Base-by-base conservation (phyloP, 805 yeast species). In the Wickerhamomyces hampshirensis region DNA sequence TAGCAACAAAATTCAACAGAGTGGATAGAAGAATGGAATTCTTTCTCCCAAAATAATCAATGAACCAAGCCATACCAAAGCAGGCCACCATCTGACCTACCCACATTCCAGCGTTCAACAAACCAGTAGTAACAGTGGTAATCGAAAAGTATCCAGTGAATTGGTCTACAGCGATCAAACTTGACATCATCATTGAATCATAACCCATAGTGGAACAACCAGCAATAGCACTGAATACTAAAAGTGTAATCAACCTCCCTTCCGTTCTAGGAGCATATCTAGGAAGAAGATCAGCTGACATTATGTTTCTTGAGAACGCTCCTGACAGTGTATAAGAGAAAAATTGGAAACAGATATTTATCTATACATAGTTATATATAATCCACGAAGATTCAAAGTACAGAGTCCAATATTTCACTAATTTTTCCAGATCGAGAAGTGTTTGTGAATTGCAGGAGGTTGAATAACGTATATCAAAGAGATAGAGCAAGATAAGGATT, bases 291-390 rank as follows among this genome's bases (percentile, higher is more conserved):
- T 34, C 28, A n/a, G n/a, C n/a, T n/a, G n/a, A n/a, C n/a, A 24
- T 17, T 13, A 16, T 18, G 3, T 40, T 56, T 12, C 13, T 50
- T 21, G 31, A 38, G 13, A 33, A 55, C 32, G 60, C n/a, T n/a
- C n/a, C n/a, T n/a, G n/a, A n/a, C n/a, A n/a, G n/a, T n/a, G n/a
- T n/a, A n/a, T n/a, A n/a, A n/a, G n/a, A n/a, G n/a, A n/a, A n/a
- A n/a, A n/a, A n/a, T n/a, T n/a, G n/a, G n/a, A n/a, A n/a, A n/a
- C n/a, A n/a, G n/a, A n/a, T n/a, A n/a, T n/a, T n/a, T n/a, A n/a
- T n/a, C n/a, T n/a, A n/a, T n/a, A n/a, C n/a, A n/a, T n/a, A n/a
- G n/a, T n/a, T n/a, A n/a, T n/a, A n/a, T n/a, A n/a, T n/a, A n/a
- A n/a, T n/a, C n/a, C n/a, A n/a, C n/a, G n/a, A n/a, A n/a, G n/a